Percentiles rank a stretch among this genome's conserved stretches.
Conservation (phyloP, 139 green algal species). For the Chlamydomonas incerta region DNA sequence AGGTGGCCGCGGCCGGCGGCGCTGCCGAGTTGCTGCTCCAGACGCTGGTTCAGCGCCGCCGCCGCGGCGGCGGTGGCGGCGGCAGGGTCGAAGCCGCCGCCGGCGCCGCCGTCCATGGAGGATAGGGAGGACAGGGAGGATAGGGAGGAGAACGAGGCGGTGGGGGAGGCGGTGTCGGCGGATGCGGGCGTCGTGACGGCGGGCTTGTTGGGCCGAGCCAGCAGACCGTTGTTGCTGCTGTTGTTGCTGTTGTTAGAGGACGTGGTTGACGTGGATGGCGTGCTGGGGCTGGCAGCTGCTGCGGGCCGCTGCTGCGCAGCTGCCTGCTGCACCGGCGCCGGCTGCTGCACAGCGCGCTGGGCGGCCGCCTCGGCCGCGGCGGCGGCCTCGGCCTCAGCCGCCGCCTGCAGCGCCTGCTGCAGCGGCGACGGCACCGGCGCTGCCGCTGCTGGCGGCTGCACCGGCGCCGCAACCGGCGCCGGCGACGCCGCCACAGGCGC, state of each 20-base stretch:
- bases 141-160: no score
- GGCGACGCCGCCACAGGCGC: not conserved
- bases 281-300: not conserved
- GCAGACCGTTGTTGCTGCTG: not conserved
- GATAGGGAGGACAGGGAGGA: no score
- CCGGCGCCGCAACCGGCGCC: not conserved
- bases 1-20: not conserved
- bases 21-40: not conserved
- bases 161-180: not conserved
- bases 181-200: not conserved
- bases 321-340: no score
- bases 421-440: not conserved
- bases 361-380: not conserved
- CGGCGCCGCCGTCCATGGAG: no score
- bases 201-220: not conserved
- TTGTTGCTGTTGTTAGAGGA: not conserved
- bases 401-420: not conserved
- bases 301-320: no score
- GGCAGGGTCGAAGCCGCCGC: not conserved
- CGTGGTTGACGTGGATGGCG: not conserved
- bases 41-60: not conserved
- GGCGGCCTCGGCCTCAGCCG: no score
- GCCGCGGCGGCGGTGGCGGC: slow-evolving; percentile 24
- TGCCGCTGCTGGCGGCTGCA: no score
- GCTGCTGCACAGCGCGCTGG: no score